A percentile compares a stretch with the other conserved stretches of the same genome.
Evolutionary conservation across 805 yeast species (phyloP).

Genomic region (Candida michaelii): DNA sequence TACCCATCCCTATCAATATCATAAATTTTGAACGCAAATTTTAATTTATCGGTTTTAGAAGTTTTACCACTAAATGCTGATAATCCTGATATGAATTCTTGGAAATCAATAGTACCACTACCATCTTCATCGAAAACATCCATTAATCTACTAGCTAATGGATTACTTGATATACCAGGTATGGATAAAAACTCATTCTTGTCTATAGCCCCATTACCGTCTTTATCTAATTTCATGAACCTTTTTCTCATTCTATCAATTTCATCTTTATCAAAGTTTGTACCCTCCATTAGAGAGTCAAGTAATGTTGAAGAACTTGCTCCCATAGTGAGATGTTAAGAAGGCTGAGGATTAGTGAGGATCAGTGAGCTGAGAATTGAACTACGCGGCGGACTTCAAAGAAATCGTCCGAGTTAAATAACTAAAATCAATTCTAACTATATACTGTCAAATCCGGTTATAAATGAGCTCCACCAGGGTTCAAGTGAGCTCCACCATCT

Average conservation of each 20-base stretch:
- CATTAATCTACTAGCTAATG: conserved; percentile 84
- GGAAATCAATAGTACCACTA: conserved; percentile 91
- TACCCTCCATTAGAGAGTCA: conserved; percentile 75
- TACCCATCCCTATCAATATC: conserved; percentile 95
- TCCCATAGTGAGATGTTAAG: too few relatives aligned
- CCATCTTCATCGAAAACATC: conserved; percentile 94
- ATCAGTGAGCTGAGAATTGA: too few relatives aligned
- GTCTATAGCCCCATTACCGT: conserved; percentile 89
- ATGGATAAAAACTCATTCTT: conserved; percentile 86
- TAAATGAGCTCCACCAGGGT: conserved; percentile 16
- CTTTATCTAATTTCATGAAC: conserved; percentile 93
- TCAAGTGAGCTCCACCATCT: conserved; percentile 65
- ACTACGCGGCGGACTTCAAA: too few relatives aligned
- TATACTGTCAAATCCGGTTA: too few relatives aligned
- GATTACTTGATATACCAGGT: conserved; percentile 90
- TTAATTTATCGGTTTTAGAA: conserved; percentile 73
- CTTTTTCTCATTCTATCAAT: conserved; percentile 87
- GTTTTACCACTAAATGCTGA: conserved; percentile 88
- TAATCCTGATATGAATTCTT: conserved; percentile 85
- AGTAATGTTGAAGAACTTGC: conserved; percentile 57
- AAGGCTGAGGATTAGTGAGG: too few relatives aligned
- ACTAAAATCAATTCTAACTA: too few relatives aligned
- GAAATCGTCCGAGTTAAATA: too few relatives aligned
- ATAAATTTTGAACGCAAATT: conserved; percentile 89
- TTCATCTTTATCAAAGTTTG: conserved; percentile 86